Evolutionary conservation across 352 stramenopile genomes (phyloP).

Genomic region (Globisporangium ultimum): DNA sequence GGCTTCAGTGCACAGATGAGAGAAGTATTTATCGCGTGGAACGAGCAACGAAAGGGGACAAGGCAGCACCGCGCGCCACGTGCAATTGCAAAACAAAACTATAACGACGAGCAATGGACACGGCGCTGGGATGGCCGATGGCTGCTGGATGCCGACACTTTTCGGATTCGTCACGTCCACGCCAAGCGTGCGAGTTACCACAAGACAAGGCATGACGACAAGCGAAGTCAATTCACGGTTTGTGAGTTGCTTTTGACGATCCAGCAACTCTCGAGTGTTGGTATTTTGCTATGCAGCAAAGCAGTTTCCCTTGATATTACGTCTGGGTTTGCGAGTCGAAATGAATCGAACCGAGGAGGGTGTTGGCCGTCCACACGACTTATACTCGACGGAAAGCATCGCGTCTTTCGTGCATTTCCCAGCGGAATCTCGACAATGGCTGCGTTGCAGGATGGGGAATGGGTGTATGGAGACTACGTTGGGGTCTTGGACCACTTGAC

Average conservation of each 20-base stretch:
- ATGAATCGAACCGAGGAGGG: too few species aligned
- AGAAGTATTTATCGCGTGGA: slow-evolving; percentile 2
- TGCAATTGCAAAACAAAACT: too few species aligned
- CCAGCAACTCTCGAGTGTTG: not conserved
- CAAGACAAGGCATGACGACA: not conserved
- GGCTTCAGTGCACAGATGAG: slow-evolving; percentile 9
- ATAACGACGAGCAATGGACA: too few species aligned
- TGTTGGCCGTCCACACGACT: not conserved
- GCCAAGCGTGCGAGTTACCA: not conserved
- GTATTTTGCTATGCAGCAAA: not conserved
- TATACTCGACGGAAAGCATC: slow-evolving; percentile 21
- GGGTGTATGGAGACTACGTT: slow-evolving; percentile 26
- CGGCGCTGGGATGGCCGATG: slow-evolving; percentile 13
- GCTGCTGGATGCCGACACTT: slow-evolving; percentile 14
- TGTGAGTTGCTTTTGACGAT: slow-evolving; percentile 2
- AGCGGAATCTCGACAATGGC: slow-evolving; percentile 22
- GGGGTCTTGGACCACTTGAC: slow-evolving; percentile 4
- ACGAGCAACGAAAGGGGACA: too few species aligned
- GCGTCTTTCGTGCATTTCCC: slow-evolving; percentile 27
- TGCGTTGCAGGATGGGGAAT: slow-evolving; percentile 1
- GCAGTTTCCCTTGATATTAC: slow-evolving; percentile 1
- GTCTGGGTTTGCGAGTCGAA: not conserved
- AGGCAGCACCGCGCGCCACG: too few species aligned
- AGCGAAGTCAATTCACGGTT: not conserved
- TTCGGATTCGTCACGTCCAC: slow-evolving; percentile 4